Base-by-base conservation (phyloP, 1,284 basidiomycete species). In the Boletus hoseneyae region DNA sequence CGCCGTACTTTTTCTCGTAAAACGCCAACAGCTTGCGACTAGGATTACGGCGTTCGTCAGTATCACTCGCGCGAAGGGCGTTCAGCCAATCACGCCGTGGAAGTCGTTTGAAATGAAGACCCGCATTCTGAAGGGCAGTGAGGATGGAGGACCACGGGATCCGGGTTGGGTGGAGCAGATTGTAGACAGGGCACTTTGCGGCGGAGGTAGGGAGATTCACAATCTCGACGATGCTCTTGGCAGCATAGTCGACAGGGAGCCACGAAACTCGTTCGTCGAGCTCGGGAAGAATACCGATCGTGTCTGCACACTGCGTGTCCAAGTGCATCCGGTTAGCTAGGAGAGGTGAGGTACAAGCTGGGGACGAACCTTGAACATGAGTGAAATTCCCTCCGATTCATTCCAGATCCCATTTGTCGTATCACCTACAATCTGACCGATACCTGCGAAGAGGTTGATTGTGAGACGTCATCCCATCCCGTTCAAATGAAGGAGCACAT, bases 341-440 rank as follows among this genome's bases (percentile, higher is more conserved):
- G 10, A 30, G 29, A 25, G 23, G 6, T 7, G 23, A 25, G 6
- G 5, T 21, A 21, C 13, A 13, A 32, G 32, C 32, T 33, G 6
- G 13, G 7, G 13, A 7, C 53, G 4, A 40, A 64, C 62, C 46
- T 64, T 64, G 58, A 70, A 52, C 42, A 67, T 56, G 32, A 71
- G 54, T 16, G 64, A 61, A 63, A 73, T 76, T 4, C 77, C 79
- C 61, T 82, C 81, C 2, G 74, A 80, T 54, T 77, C 72, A 62
- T 83, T 84, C 82, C 82, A 84, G 1, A 81, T 71, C 1, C 81
- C 81, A 15, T 65, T 60, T 42, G 57, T 51, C 3, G 76, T 73
- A 51, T 82, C 82, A 0, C 80, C 76, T 11, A 77, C 77, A 57
- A 83, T 71, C 54, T 78, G 77, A 2, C 77, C 76, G 15, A 79